Conservation (phyloP, 768 basidiomycete species). For the Tremella mesenterica region DNA sequence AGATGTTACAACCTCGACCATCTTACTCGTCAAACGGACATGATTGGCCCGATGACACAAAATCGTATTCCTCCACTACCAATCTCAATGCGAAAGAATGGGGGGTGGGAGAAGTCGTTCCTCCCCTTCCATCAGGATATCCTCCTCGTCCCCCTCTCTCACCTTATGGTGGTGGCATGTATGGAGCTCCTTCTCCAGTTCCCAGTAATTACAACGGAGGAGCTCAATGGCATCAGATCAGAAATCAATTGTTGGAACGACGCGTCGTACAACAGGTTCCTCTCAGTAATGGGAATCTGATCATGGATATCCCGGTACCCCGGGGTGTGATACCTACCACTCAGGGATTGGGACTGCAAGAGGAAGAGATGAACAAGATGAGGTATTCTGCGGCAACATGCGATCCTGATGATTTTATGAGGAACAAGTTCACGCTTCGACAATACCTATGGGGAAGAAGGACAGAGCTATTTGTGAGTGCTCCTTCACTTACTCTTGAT, state of each 20-base stretch:
- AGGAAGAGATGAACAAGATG: constrained; percentile 39
- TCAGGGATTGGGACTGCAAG: constrained; percentile 25
- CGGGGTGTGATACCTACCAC: constrained; percentile 59
- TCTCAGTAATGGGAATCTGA: constrained; percentile 71
- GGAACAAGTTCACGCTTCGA: constrained; percentile 64
- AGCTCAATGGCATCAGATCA: constrained; percentile 32
- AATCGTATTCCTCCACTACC: constrained; percentile 32
- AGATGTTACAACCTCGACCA: constrained; percentile 9
- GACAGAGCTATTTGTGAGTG: constrained; percentile 39
- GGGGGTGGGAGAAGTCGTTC: constrained; percentile 24
- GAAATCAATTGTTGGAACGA: constrained; percentile 31
- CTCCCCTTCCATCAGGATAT: constrained; percentile 10
- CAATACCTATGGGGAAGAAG: constrained; percentile 59
- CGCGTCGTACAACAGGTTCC: constrained; percentile 54
- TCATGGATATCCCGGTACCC: constrained; percentile 74
- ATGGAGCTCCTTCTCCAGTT: constrained; percentile 1
- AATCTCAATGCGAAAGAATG: constrained; percentile 34
- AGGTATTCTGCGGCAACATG: constrained; percentile 38
- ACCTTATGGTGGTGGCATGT: constrained; percentile 1
- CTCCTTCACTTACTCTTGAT: neutral
- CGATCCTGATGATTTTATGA: constrained; percentile 47
- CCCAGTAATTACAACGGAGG: constrained; percentile 10
- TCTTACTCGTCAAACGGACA: constrained; percentile 11
- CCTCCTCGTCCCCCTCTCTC: constrained; percentile 17
- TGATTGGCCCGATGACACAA: constrained; percentile 29